These are phyloP conservation scores for Hypoxylon intermedium DNA, from an alignment of 495 filamentous ascomycete genomes.

Conservation along the genomic window DNA sequence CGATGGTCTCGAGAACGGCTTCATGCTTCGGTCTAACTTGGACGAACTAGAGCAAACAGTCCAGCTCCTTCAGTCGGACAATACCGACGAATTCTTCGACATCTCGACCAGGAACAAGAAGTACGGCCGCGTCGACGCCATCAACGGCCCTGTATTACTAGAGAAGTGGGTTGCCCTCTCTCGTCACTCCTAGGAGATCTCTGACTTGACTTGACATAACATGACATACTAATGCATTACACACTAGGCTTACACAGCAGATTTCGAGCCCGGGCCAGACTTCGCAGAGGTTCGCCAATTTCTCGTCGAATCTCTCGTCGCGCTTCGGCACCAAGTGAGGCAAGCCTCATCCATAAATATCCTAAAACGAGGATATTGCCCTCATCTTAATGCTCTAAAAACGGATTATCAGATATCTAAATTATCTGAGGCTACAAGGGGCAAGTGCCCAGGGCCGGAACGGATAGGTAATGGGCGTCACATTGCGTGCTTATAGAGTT, in stretches of 20 bases:
- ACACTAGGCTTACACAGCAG: constrained; percentile 67
- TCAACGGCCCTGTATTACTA: constrained; percentile 82
- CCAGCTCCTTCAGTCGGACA: constrained; percentile 81
- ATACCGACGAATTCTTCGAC: constrained; percentile 94
- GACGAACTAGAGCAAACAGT: constrained; percentile 94
- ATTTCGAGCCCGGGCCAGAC: constrained; percentile 64
- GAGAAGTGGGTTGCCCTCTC: constrained; percentile 72
- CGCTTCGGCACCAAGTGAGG: constrained; percentile 72
- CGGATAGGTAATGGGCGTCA: no score
- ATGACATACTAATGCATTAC: constrained; percentile 48
- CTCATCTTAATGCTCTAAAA: no score
- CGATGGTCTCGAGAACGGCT: constrained; percentile 74
- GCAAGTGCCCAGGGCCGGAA: no score
- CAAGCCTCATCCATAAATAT: no score
- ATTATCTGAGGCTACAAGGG: no score
- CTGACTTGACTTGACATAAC: no score
- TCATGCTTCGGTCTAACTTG: constrained; percentile 81
- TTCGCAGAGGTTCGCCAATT: constrained; percentile 68
- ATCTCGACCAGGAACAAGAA: constrained; percentile 84
- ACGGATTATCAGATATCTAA: no score
- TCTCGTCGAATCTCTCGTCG: constrained; percentile 70
- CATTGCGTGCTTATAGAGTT: no score
- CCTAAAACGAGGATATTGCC: no score
- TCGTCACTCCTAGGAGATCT: neutral
- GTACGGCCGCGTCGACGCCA: constrained; percentile 88